Conservation (phyloP, 306 rosid genomes). For the Casuarina glauca region DNA sequence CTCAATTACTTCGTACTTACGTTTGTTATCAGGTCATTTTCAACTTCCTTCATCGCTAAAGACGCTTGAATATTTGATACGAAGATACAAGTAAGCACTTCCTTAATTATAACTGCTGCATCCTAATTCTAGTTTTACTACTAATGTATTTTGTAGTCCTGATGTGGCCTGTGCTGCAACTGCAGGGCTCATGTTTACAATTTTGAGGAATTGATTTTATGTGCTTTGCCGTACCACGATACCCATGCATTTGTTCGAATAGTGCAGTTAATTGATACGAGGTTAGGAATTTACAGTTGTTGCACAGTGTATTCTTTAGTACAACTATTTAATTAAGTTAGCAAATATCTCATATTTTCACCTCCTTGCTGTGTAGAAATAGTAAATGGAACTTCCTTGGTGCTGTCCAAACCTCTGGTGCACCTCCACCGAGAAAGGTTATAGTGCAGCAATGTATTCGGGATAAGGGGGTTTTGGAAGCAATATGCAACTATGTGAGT, state of each 20-base stretch:
- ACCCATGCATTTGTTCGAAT: constrained; percentile 78
- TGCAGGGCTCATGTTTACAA: constrained; percentile 82
- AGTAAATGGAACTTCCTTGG: constrained; percentile 79
- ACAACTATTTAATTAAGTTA: constrained; percentile 11
- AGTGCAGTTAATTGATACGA: constrained; percentile 60
- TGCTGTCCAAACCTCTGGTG: constrained; percentile 78
- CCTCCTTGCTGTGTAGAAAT: constrained; percentile 47
- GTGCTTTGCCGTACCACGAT: constrained; percentile 86
- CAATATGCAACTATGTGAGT: constrained; percentile 83
- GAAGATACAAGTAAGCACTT: constrained; percentile 72
- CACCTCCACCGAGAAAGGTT: constrained; percentile 82
- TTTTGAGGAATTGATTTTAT: constrained; percentile 65
- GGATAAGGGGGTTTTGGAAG: constrained; percentile 73
- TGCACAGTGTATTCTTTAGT: constrained; percentile 20
- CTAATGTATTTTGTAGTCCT: neutral
- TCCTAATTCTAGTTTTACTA: neutral
- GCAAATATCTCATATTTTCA: constrained; percentile 25
- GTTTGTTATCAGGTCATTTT: constrained; percentile 61
- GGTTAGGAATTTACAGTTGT: constrained; percentile 47
- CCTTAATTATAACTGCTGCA: neutral
- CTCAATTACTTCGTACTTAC: constrained; percentile 60
- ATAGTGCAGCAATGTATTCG: constrained; percentile 82
- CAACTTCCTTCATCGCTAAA: constrained; percentile 56
- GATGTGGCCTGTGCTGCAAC: constrained; percentile 19
- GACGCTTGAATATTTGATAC: constrained; percentile 88